phyloP scores from a whole-genome alignment of 129 eudicot genomes.

The Chrysanthemum seticuspe region DNA sequence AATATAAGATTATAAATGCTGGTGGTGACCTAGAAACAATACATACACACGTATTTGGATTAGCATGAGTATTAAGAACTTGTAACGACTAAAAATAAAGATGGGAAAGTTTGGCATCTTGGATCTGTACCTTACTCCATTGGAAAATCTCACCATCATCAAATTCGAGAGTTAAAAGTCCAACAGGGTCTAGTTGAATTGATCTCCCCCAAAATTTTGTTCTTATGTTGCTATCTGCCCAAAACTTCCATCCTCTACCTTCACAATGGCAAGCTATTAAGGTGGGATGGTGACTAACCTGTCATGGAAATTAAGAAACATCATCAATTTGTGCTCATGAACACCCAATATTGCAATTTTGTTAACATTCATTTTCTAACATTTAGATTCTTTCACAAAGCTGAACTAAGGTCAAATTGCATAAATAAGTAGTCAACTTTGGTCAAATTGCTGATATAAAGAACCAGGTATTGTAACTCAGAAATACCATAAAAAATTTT shows the following conservation, averaged over 20 bases:
- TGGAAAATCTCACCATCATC: conserved; percentile 59
- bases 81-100: not conserved
- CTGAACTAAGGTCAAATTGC: too few relatives aligned
- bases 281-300: conserved; percentile 61
- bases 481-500: too few relatives aligned
- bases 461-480: too few relatives aligned
- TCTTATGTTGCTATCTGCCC: conserved; percentile 53
- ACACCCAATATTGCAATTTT: not conserved
- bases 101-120: not conserved
- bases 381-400: not conserved
- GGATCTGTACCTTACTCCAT: conserved; percentile 52
- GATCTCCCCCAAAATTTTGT: conserved; percentile 55
- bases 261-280: conserved; percentile 55
- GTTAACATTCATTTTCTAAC: not conserved
- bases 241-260: conserved; percentile 62
- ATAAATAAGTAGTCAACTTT: too few relatives aligned
- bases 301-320: conserved; percentile 12
- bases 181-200: conserved; percentile 65
- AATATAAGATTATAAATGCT: conserved; percentile 52
- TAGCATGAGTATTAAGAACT: too few relatives aligned
- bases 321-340: not conserved
- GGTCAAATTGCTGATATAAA: too few relatives aligned
- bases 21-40: conserved; percentile 49
- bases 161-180: conserved; percentile 53
- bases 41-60: conserved; percentile 3